phyloP scores from a whole-genome alignment of 2,329 filamentous ascomycete genomes.

The Lasiodiplodia sp. region DNA sequence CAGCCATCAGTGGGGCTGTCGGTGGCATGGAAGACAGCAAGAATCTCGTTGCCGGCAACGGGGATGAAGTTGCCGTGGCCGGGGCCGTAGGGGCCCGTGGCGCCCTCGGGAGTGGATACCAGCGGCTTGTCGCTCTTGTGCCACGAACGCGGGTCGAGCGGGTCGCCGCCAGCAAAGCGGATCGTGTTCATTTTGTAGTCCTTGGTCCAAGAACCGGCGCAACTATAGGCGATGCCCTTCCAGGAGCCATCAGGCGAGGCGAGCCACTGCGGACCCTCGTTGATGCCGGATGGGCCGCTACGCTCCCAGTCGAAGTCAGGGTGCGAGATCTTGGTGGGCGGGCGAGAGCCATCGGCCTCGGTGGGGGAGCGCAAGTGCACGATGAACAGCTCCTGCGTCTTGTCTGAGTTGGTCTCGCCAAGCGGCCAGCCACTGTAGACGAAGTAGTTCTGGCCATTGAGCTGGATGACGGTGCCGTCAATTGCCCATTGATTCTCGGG shows the following conservation, averaged over 20 bases:
- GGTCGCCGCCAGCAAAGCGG: constrained; percentile 50
- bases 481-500: constrained; percentile 56
- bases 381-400: constrained; percentile 55
- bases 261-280: constrained; percentile 54
- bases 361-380: constrained; percentile 48
- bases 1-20: constrained; percentile 53
- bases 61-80: constrained; percentile 56
- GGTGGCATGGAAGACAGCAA: constrained; percentile 56
- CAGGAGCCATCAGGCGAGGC: constrained; percentile 47
- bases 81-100: constrained; percentile 49
- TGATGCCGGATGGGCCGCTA: constrained; percentile 51
- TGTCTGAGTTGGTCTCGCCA: constrained; percentile 44
- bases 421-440: constrained; percentile 57
- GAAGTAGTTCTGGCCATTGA: constrained; percentile 50
- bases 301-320: constrained; percentile 52
- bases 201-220: constrained; percentile 56
- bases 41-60: constrained; percentile 48
- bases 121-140: constrained; percentile 49
- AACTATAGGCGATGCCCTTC: constrained; percentile 56
- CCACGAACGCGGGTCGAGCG: constrained; percentile 49
- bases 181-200: constrained; percentile 59
- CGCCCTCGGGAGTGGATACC: constrained; percentile 44
- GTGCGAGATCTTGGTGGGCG: constrained; percentile 49
- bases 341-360: constrained; percentile 40
- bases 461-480: constrained; percentile 54